Evolutionary conservation across 768 basidiomycete genomes (phyloP).

Genomic region (Phanerochaete sordida): DNA sequence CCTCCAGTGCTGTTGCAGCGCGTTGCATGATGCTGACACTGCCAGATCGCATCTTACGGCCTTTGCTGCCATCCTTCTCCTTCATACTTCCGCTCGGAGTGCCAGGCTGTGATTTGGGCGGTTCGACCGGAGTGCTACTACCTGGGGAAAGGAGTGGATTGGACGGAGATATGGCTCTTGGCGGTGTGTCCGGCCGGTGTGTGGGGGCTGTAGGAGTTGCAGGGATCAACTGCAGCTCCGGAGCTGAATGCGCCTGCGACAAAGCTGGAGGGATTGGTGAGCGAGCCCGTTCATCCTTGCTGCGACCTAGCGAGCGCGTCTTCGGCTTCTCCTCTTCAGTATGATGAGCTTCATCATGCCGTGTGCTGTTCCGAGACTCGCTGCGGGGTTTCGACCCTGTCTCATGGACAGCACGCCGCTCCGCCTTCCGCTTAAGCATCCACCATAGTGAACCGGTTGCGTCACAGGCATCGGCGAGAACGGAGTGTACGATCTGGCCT

Average conservation of each 20-base stretch:
- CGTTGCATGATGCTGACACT: slow-evolving; percentile 97
- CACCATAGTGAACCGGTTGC: slow-evolving; percentile 91
- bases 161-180: slow-evolving; percentile 35
- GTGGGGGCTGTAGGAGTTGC: slow-evolving; percentile 61
- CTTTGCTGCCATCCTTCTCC: slow-evolving; percentile 53
- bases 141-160: slow-evolving; percentile 46
- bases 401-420: slow-evolving; percentile 49
- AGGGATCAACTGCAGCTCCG: slow-evolving; percentile 59
- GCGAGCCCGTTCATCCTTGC: slow-evolving; percentile 6
- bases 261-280: slow-evolving; percentile 22
- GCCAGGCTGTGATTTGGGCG: slow-evolving; percentile 58
- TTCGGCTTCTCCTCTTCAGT: slow-evolving; percentile 10
- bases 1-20: slow-evolving; percentile 87
- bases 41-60: slow-evolving; percentile 68
- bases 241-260: slow-evolving; percentile 7
- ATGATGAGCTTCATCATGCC: neutral
- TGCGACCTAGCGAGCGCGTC: slow-evolving; percentile 7
- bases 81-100: slow-evolving; percentile 64
- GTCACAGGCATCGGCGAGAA: slow-evolving; percentile 90
- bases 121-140: slow-evolving; percentile 47
- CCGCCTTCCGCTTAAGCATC: slow-evolving; percentile 86
- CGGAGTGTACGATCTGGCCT: slow-evolving; percentile 93
- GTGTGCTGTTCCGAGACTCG: slow-evolving; percentile 16
- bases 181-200: slow-evolving; percentile 45
- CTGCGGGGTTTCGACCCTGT: slow-evolving; percentile 19